Evolutionary conservation across 306 rosid genomes (phyloP).

Genomic region (Castanea mollissima): DNA sequence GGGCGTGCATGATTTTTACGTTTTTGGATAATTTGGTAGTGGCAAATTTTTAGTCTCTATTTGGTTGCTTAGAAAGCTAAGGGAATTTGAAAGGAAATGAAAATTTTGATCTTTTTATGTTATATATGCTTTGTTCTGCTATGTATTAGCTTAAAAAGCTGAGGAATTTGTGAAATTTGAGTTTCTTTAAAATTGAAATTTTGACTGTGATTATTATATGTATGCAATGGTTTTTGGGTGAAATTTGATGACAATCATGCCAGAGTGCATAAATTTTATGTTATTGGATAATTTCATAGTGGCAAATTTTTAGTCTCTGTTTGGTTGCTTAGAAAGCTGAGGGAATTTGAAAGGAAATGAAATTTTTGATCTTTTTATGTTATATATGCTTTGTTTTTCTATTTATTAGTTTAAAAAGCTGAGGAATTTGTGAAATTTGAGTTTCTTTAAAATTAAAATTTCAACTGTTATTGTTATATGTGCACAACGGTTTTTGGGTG

Average conservation of each 20-base stretch:
- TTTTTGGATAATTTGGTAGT: background rate
- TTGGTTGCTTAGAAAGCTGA: background rate
- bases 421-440: background rate
- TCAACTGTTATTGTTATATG: background rate
- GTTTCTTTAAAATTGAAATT: background rate
- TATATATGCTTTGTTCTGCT: no score
- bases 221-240: slow-evolving; percentile 24
- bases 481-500: slow-evolving; percentile 24
- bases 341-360: no score
- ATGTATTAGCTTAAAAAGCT: background rate
- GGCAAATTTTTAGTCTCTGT: background rate
- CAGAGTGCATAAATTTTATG: slow-evolving; percentile 54
- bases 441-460: background rate
- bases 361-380: no score
- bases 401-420: background rate
- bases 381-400: no score
- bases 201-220: no score
- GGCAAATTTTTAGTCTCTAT: background rate
- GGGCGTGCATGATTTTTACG: slow-evolving; percentile 48
- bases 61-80: background rate
- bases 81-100: no score
- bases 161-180: background rate
- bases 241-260: slow-evolving; percentile 54
- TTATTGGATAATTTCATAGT: background rate
- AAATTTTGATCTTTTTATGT: no score